phyloP scores from a whole-genome alignment of 805 yeast genomes.

The Brettanomyces bruxellensis region DNA sequence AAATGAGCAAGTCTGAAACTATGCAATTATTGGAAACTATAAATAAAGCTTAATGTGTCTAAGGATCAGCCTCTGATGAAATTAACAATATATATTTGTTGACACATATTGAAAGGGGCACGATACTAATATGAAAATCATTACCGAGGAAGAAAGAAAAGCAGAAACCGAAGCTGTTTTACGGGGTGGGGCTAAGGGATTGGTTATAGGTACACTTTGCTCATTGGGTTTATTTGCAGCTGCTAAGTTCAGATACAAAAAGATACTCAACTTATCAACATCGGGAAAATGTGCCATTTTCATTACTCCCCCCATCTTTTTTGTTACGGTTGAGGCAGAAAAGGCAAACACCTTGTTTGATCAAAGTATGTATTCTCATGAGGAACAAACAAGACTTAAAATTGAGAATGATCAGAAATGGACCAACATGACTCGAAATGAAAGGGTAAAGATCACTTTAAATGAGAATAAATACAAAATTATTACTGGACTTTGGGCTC shows the following conservation, averaged over 20 bases:
- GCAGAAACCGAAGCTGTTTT: slow-evolving; percentile 8
- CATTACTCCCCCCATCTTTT: slow-evolving; percentile 10
- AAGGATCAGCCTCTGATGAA: too few species aligned
- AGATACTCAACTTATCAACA: slow-evolving; percentile 24
- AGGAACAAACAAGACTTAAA: neutral
- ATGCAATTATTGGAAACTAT: too few species aligned
- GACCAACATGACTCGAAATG: slow-evolving; percentile 37
- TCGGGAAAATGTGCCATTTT: slow-evolving; percentile 55
- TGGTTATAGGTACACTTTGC: slow-evolving; percentile 39
- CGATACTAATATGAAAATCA: slow-evolving; percentile 8
- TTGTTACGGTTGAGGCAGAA: too few species aligned
- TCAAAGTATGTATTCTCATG: neutral
- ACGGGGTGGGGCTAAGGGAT: slow-evolving; percentile 14
- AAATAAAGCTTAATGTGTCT: too few species aligned
- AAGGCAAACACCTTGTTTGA: too few species aligned
- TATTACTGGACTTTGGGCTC: slow-evolving; percentile 45
- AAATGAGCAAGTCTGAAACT: too few species aligned
- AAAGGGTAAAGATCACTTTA: slow-evolving; percentile 40
- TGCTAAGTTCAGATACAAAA: slow-evolving; percentile 40
- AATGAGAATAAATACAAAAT: slow-evolving; percentile 46
- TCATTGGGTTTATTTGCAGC: slow-evolving; percentile 47
- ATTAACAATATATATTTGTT: too few species aligned
- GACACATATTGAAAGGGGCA: too few species aligned
- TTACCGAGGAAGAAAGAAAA: slow-evolving; percentile 13
- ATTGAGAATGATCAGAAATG: slow-evolving; percentile 35